Base-by-base conservation (phyloP, 768 basidiomycete species). In the Agrocybe pediades region DNA sequence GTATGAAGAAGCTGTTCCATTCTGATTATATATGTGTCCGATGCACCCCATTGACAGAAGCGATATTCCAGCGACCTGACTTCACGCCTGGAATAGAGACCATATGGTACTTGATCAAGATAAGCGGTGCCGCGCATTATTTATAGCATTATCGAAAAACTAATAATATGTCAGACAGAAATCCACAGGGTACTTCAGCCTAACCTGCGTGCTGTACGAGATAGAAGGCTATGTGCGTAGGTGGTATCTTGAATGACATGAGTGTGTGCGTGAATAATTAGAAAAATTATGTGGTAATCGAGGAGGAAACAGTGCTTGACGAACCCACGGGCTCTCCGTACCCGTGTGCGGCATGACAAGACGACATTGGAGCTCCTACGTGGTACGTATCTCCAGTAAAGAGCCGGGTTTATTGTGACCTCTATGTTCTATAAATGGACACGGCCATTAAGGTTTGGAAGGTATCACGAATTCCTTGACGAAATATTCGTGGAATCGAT, bases 401-500 rank as follows among this genome's bases (percentile, higher is more conserved):
- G 39, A 36, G 55, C 25, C 24, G 45, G 40, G 49, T 17, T 43
- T 24, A 56, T 30, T 36, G 9, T 29, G 23, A 42, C 29, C 21
- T 25, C n/a, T 41, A 20, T 16, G n/a, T 25, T 45, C 23, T 23
- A 45, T 45, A 24, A 45, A n/a, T 45, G 26, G 23, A 25, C 9
- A n/a, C 26, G 46, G n/a, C n/a, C 20, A 50, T 45, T 25, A 17
- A 45, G 41, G 30, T 26, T 62, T 57, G 46, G 50, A 60, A 40
- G 70, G 56, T 3, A 85, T 54, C 8, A 95, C 89, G 62, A 90
- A 93, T 62, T 86, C 80, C 50, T 76, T 77, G 39, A 96, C 77
- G 64, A 96, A 98, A 67, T 90, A 96, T 55, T 96, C 90, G 68
- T 97, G 95, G 64, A 98, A 92, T 33, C 95, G 84, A 53, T 82